Percentiles rank a stretch among this genome's conserved stretches.
These are phyloP conservation scores for Striga hermonthica DNA, from an alignment of 305 asterid species.

Conservation along the genomic window DNA sequence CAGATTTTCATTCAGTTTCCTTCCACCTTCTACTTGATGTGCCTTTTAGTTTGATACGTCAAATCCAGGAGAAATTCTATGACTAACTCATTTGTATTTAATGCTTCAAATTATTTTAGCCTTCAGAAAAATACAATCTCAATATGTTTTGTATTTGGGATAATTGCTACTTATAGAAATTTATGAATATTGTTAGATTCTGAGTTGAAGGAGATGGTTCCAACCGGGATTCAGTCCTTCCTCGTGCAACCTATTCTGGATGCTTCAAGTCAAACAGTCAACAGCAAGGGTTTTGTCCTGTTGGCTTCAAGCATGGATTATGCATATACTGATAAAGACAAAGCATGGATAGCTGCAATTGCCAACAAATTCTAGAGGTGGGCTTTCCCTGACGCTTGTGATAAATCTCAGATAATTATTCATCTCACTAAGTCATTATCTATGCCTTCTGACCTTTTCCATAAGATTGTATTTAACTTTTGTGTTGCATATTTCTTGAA, in stretches of 20 bases:
- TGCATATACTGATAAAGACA: conserved; percentile 66
- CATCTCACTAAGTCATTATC: not conserved
- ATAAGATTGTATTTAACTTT: no score
- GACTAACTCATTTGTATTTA: not conserved
- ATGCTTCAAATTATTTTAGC: conserved; percentile 6
- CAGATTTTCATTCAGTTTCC: not conserved
- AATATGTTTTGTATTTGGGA: conserved; percentile 23
- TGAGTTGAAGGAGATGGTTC: conserved; percentile 64
- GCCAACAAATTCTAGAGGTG: conserved; percentile 67
- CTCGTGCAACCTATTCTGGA: conserved; percentile 62
- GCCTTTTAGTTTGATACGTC: not conserved
- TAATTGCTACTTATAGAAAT: conserved; percentile 18
- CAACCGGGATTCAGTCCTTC: conserved; percentile 64
- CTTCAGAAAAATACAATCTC: conserved; percentile 4
- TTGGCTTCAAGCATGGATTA: conserved; percentile 70
- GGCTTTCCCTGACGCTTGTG: conserved; percentile 23
- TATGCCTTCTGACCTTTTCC: no score
- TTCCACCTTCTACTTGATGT: not conserved
- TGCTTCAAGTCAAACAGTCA: conserved; percentile 35
- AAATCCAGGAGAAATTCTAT: not conserved
- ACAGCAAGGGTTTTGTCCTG: conserved; percentile 56
- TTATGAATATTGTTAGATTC: conserved; percentile 40
- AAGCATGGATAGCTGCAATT: conserved; percentile 74
- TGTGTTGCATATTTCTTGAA: not conserved
- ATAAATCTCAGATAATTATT: conserved; percentile 21